phyloP scores from a whole-genome alignment of 2,329 filamentous ascomycete genomes.

The Epichloe sibirici region DNA sequence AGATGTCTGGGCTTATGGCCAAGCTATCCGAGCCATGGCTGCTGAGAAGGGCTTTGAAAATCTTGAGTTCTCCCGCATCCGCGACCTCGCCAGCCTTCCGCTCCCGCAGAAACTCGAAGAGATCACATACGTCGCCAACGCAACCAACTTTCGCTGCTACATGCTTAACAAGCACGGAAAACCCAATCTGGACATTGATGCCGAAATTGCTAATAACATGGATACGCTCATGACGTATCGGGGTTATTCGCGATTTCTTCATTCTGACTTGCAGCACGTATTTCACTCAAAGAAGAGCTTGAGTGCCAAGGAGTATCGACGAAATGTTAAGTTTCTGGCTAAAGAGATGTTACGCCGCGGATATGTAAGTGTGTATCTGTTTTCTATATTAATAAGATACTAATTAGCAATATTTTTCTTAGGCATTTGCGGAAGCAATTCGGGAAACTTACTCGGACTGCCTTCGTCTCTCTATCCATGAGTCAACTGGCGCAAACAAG shows the following conservation, averaged over 20 bases:
- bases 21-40: constrained; percentile 27
- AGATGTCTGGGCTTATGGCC: constrained; percentile 37
- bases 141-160: constrained; percentile 17
- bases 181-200: constrained; percentile 15
- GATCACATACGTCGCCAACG: constrained; percentile 24
- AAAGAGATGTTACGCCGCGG: constrained; percentile 21
- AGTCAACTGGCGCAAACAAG: constrained; percentile 16
- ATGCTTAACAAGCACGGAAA: constrained; percentile 15
- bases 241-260: constrained; percentile 18
- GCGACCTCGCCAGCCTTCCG: constrained; percentile 24
- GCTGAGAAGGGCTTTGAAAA: neutral
- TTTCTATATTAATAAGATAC: neutral
- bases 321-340: constrained; percentile 16
- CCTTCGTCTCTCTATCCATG: constrained; percentile 19
- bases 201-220: constrained; percentile 15
- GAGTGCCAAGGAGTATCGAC: constrained; percentile 13
- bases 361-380: constrained; percentile 11
- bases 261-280: constrained; percentile 18
- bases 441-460: constrained; percentile 15
- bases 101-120: constrained; percentile 28
- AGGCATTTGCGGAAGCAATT: constrained; percentile 19
- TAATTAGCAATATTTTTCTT: neutral
- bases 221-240: constrained; percentile 19
- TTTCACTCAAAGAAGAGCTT: constrained; percentile 13
- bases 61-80: neutral